Evolutionary conservation across 208 protist genomes (phyloP), one percentile per base, ranked within the genome.

Genomic region (Histomonas meleagridis): DNA sequence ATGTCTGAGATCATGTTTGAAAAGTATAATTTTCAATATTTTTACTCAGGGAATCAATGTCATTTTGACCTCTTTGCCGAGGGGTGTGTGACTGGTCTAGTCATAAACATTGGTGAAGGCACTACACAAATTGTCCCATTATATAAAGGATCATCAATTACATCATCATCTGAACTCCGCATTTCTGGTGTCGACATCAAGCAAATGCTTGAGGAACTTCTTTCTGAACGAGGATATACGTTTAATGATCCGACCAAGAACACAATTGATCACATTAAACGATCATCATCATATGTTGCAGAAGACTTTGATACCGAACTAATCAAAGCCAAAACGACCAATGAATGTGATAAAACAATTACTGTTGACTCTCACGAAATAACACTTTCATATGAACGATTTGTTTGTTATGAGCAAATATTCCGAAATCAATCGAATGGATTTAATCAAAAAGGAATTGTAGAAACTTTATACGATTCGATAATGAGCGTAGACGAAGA

Each of bases 61-160:
- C 92, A 93, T 38, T 95, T 99, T 18, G 97, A 97, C 3, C 95
- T 98, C 38, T 97, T 96, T 93, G 95, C 96, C 21, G 95, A 94
- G 55, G 96, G 96, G 62, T 94, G 96, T 92, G 96, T 94, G 69
- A 97, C 96, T 51, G 96, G 95, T 91, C 93, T 97, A 69, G 95
- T 98, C 62, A 65, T 99, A 12, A 97, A 99, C 91, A 95, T 97
- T 92, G 98, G 98, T 48, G 95, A 98, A 94, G 96, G 97, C 92
- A 97, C 97, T 43, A 96, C 97, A 92, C 97, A 99, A 94, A 97
- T 97, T 40, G 97, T 98, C 48, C 98, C 98, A 91, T 97, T 99
- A 92, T 99, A 98, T 94, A 90, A 99, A 92, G 93, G 93, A 51
- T 94, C 94, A 81, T 92, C 91, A 46, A 92, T 96, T 10, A 91